Evolutionary conservation across 192 early-diverging fungal species (phyloP).

Genomic region (Piromyces finnis): DNA sequence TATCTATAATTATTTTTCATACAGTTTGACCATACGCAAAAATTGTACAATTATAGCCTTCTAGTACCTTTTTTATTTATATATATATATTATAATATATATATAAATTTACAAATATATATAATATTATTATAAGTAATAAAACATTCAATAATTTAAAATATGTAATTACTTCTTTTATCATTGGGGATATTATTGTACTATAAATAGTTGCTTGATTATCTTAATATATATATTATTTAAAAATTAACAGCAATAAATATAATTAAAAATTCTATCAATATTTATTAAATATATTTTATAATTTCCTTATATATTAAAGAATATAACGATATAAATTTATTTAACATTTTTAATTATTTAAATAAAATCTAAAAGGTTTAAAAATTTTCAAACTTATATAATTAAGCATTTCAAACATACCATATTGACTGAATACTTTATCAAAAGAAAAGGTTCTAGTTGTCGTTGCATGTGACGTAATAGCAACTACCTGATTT

Average conservation of each 20-base stretch:
- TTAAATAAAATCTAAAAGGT: too few relatives aligned
- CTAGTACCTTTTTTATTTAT: not conserved
- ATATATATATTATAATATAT: slow-evolving; percentile 9
- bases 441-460: slow-evolving; percentile 78
- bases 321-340: too few relatives aligned
- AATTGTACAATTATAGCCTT: slow-evolving; percentile 59
- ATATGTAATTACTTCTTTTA: slow-evolving; percentile 46
- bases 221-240: slow-evolving; percentile 3
- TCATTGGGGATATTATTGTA: slow-evolving; percentile 56
- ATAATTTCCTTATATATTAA: too few relatives aligned
- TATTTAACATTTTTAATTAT: too few relatives aligned
- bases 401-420: not conserved
- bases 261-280: too few relatives aligned
- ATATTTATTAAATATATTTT: too few relatives aligned
- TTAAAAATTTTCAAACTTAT: too few relatives aligned
- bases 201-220: slow-evolving; percentile 68
- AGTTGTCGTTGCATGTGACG: slow-evolving; percentile 23
- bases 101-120: too few relatives aligned
- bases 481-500: slow-evolving; percentile 20
- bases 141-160: too few relatives aligned
- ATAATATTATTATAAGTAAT: too few relatives aligned
- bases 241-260: too few relatives aligned
- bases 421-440: slow-evolving; percentile 55
- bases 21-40: slow-evolving; percentile 43
- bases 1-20: slow-evolving; percentile 9